Evolutionary conservation across 192 early-diverging fungal species (phyloP), one percentile per base, ranked within the genome.

Genomic region (Backusella parvicylindrica): DNA sequence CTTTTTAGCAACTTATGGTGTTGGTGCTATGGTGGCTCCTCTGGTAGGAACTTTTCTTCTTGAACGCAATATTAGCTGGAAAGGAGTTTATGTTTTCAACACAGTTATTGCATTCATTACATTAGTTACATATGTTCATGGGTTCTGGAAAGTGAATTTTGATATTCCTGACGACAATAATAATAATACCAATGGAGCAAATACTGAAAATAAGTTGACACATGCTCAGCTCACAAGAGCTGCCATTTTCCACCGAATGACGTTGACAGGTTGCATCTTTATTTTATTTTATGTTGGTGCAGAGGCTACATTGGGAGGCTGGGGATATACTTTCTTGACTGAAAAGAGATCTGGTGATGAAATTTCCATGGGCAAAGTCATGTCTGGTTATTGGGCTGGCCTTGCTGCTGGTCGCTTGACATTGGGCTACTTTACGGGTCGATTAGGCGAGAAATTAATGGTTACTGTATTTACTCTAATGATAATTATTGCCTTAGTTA

Each of bases 351-450:
- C 70, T 32, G 80, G 80, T 30, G 67, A 77, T 47, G 23, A 71
- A 3, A 53, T 71, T 15, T 50, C 36, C 3, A 77, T 77, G 80
- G 76, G 75, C 18, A 18, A 71, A 38, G 72, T 81, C 16, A 70
- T 77, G 56, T 77, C 80, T 35, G 68, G 66, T 37, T 81, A 81
- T 49, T 81, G 80, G 80, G 72, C 68, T 32, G 80, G 72, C 21
- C 53, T 81, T 4, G 75, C 80, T n/a, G 47, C 74, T 35, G 80
- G 80, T 15, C 72, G 80, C 15, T 49, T 81, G 4, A 33, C 74
- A 16, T 68, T 81, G n/a, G 80, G 80, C 8, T 77, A 74, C 13
- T 56, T 81, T 15, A 69, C 80, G 15, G 76, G 76, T 26, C 50
- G 56, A 5, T 70, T 71, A 28, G 80, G 80, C 18, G 80, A 81